phyloP scores from a whole-genome alignment of 1,284 basidiomycete species.

The Naganishia sp. region DNA sequence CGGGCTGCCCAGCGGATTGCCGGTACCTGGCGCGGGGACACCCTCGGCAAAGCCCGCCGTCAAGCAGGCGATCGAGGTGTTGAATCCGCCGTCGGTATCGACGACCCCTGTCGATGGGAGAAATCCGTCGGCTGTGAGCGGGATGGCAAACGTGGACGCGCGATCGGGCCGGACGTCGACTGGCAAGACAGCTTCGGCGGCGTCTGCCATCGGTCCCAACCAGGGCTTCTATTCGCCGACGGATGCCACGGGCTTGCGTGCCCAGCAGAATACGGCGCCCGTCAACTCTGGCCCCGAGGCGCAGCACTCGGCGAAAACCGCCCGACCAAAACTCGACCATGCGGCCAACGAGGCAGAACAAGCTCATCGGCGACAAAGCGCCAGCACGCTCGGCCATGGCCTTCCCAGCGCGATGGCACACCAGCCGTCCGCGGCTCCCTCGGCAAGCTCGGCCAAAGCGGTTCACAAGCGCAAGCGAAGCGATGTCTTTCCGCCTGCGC shows the following conservation, averaged over 20 bases:
- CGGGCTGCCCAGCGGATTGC: background rate
- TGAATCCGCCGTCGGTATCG: constrained; percentile 29
- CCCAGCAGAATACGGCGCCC: background rate
- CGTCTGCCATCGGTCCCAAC: background rate
- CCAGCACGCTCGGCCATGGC: background rate
- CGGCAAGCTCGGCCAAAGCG: constrained; percentile 5
- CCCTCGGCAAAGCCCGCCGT: background rate
- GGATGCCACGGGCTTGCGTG: background rate
- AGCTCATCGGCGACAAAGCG: constrained; percentile 26
- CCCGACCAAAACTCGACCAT: constrained; percentile 24
- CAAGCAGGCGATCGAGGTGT: constrained; percentile 34
- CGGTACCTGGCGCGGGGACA: background rate
- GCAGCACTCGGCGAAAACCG: constrained; percentile 9
- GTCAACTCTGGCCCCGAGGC: background rate
- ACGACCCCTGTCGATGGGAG: background rate
- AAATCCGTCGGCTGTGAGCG: background rate
- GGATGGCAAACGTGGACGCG: background rate
- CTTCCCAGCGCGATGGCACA: constrained; percentile 11
- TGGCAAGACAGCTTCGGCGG: background rate
- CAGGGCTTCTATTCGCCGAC: constrained; percentile 20
- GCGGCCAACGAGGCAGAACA: constrained; percentile 25
- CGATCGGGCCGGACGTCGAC: background rate
- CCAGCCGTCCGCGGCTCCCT: background rate
- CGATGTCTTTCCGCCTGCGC: constrained; percentile 15
- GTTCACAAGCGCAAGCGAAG: constrained; percentile 34